Percentiles rank a stretch among this genome's conserved stretches.
These are phyloP conservation scores for Capillidium rhysosporum DNA, from an alignment of 371 early-diverging fungal genomes.

Conservation along the genomic window DNA sequence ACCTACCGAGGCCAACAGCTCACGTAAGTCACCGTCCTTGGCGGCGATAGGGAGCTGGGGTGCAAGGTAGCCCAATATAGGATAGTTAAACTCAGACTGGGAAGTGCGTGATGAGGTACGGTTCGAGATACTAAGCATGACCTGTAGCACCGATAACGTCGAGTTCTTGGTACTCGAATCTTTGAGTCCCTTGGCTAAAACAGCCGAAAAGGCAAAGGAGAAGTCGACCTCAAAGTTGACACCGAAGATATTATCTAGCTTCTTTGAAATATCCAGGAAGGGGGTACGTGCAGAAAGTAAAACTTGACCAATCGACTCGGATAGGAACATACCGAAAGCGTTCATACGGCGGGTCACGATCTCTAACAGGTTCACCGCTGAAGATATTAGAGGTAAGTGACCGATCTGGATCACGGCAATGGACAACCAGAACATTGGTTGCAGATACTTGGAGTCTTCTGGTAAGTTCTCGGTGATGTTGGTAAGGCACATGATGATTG, in stretches of 20 bases:
- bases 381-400: slow-evolving; percentile 48
- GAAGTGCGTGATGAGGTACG: slow-evolving; percentile 16
- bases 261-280: slow-evolving; percentile 21
- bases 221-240: slow-evolving; percentile 72
- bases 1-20: slow-evolving; percentile 34
- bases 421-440: slow-evolving; percentile 76
- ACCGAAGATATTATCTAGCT: slow-evolving; percentile 50
- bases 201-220: slow-evolving; percentile 63
- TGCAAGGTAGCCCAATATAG: slow-evolving; percentile 48
- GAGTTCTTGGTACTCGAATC: slow-evolving; percentile 47
- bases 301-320: slow-evolving; percentile 35
- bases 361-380: slow-evolving; percentile 45
- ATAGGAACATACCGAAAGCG: slow-evolving; percentile 42
- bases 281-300: slow-evolving; percentile 51
- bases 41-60: slow-evolving; percentile 48
- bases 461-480: slow-evolving; percentile 67
- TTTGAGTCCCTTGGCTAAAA: slow-evolving; percentile 62
- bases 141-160: slow-evolving; percentile 44
- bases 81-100: slow-evolving; percentile 13
- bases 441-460: slow-evolving; percentile 51
- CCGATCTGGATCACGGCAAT: slow-evolving; percentile 69
- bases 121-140: slow-evolving; percentile 49
- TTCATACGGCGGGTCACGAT: slow-evolving; percentile 56
- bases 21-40: slow-evolving; percentile 34
- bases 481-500: slow-evolving; percentile 72